Evolutionary conservation across 2,329 filamentous ascomycete genomes (phyloP).

Genomic region (Claviceps monticola): DNA sequence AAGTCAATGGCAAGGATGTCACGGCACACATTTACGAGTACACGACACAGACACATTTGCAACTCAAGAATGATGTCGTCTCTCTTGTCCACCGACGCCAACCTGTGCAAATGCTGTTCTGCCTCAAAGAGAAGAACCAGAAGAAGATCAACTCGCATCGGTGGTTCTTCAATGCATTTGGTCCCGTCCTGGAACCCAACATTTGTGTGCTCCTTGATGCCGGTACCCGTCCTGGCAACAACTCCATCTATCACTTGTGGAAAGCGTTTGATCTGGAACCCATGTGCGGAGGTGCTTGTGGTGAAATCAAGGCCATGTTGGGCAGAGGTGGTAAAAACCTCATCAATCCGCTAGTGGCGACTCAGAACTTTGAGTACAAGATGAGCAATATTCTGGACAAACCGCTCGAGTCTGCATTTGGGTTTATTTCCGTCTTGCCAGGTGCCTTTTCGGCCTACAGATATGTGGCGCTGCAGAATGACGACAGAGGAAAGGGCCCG

Average conservation of each 20-base stretch:
- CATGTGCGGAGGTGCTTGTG: conserved; percentile 93
- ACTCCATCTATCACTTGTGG: conserved; percentile 96
- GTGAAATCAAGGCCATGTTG: conserved; percentile 98
- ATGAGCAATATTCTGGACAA: conserved; percentile 99
- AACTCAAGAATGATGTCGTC: conserved; percentile 83
- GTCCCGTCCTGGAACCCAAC: conserved; percentile 80
- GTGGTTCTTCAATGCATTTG: conserved; percentile 98
- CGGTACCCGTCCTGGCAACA: conserved; percentile 83
- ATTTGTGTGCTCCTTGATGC: conserved; percentile 95
- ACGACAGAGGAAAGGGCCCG: conserved; percentile 85
- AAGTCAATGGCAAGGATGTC: conserved; percentile 92
- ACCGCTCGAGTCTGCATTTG: conserved; percentile 90
- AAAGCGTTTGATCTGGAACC: conserved; percentile 96
- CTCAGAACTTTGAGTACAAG: conserved; percentile 99
- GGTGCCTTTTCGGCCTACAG: conserved; percentile 98
- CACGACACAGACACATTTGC: conserved; percentile 72
- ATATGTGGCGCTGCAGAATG: conserved; percentile 87
- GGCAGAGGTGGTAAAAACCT: conserved; percentile 72
- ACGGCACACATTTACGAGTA: conserved; percentile 97
- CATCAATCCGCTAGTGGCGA: conserved; percentile 83
- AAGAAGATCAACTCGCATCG: conserved; percentile 99
- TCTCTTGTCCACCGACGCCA: conserved; percentile 72
- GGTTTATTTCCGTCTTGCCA: conserved; percentile 91
- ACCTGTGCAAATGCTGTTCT: conserved; percentile 94
- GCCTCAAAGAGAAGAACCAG: conserved; percentile 97